Conservation (phyloP, 2,329 filamentous ascomycete genomes). For the Fusarium vanettenii region DNA sequence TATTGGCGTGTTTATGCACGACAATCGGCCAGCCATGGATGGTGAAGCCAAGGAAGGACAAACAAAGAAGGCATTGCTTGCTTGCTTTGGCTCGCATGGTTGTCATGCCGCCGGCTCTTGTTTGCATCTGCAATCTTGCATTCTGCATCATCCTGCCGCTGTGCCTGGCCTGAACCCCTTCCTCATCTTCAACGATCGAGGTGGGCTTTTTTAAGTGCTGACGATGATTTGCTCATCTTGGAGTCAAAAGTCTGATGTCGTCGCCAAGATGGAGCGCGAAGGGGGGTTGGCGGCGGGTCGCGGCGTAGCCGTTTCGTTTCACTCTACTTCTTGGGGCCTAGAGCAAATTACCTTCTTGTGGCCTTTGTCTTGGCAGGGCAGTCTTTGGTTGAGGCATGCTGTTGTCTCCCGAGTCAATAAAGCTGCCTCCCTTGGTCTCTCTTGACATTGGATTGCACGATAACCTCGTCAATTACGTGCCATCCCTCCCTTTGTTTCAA, state of each 20-base stretch:
- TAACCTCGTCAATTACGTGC: not conserved
- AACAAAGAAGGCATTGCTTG: not conserved
- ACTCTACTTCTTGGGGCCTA: conserved; percentile 33
- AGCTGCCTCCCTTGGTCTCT: conserved; percentile 7
- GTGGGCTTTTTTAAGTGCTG: not conserved
- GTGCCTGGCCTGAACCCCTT: not conserved
- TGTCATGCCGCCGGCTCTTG: conserved; percentile 11
- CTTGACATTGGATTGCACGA: not conserved
- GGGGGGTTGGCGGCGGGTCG: conserved; percentile 26
- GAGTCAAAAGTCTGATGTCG: not conserved
- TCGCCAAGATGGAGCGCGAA: conserved; percentile 10
- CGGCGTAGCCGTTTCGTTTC: conserved; percentile 43
- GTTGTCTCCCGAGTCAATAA: not conserved
- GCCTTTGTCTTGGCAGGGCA: conserved; percentile 25
- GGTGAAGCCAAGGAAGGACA: not conserved
- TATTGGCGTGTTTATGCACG: conserved; percentile 50
- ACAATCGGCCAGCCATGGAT: conserved; percentile 47
- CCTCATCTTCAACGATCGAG: not conserved
- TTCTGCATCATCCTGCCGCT: conserved; percentile 9
- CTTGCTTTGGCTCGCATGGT: not conserved
- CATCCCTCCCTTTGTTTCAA: conserved; percentile 13
- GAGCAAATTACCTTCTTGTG: conserved; percentile 38
- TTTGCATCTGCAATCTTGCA: conserved; percentile 16
- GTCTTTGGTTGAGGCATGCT: conserved; percentile 4
- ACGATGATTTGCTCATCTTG: not conserved